Conservation (phyloP, 108 stramenopile species). For the Nitzschia putrida region DNA sequence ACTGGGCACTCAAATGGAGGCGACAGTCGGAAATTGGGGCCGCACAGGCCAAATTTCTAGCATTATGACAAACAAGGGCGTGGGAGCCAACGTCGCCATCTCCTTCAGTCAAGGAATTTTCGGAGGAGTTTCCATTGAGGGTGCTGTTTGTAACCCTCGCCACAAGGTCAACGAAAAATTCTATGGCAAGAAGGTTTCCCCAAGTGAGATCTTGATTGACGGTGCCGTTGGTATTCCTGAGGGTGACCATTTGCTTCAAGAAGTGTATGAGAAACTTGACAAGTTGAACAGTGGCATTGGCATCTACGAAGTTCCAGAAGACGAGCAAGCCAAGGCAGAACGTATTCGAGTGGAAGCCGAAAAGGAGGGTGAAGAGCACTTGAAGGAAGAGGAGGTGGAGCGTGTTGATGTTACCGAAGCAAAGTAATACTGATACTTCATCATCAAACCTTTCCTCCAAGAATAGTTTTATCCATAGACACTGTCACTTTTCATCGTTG, state of each 20-base stretch:
- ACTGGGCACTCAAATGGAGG: slow-evolving; percentile 11
- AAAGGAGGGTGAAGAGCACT: slow-evolving; percentile 9
- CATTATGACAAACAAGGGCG: slow-evolving; percentile 23
- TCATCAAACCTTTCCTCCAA: too few species aligned
- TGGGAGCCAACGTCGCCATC: slow-evolving; percentile 18
- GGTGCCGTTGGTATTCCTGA: slow-evolving; percentile 16
- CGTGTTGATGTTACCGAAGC: background rate
- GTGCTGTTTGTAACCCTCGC: slow-evolving; percentile 21
- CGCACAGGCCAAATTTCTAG: slow-evolving; percentile 1
- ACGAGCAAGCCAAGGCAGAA: slow-evolving; percentile 11
- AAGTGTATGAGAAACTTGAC: slow-evolving; percentile 13
- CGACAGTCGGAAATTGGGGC: slow-evolving; percentile 12
- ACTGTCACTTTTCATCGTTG: background rate
- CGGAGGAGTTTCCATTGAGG: slow-evolving; percentile 27
- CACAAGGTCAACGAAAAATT: slow-evolving; percentile 20
- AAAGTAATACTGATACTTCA: too few species aligned
- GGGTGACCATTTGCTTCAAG: slow-evolving; percentile 1
- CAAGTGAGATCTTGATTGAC: slow-evolving; percentile 15
- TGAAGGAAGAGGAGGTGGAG: slow-evolving; percentile 11
- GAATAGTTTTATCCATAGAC: too few species aligned
- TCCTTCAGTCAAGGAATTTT: slow-evolving; percentile 19
- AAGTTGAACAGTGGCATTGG: slow-evolving; percentile 10
- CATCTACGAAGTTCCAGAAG: slow-evolving; percentile 13
- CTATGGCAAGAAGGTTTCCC: slow-evolving; percentile 20
- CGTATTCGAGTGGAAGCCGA: background rate